phyloP scores from a whole-genome alignment of 1,139 yeast species.

The Geotrichum fermentans region DNA sequence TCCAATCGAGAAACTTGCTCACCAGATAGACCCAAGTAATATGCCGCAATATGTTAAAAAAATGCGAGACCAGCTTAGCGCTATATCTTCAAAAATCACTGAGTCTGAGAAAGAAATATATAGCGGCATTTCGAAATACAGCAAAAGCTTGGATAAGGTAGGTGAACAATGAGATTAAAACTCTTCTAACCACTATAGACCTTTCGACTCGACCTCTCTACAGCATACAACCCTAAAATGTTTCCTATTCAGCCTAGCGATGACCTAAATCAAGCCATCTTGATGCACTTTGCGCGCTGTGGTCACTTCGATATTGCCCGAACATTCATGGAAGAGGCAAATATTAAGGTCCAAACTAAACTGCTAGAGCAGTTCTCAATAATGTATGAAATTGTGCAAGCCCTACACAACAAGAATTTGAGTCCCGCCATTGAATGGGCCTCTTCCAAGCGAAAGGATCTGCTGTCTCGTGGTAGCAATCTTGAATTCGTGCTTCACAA shows the following conservation, averaged over 20 bases:
- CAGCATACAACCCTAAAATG: constrained; percentile 34
- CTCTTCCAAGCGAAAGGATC: constrained; percentile 30
- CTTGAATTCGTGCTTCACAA: constrained; percentile 63
- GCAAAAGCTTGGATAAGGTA: constrained; percentile 36
- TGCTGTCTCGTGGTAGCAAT: constrained; percentile 37
- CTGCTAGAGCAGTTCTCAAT: constrained; percentile 37
- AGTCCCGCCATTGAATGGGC: constrained; percentile 46
- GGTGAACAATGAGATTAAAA: neutral
- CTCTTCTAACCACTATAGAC: constrained; percentile 22
- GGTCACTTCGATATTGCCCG: constrained; percentile 43
- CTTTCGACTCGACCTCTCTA: constrained; percentile 29
- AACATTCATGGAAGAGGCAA: constrained; percentile 36
- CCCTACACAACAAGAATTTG: constrained; percentile 33
- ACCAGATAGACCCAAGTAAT: constrained; percentile 21
- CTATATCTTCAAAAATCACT: constrained; percentile 21
- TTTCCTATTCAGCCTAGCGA: constrained; percentile 26
- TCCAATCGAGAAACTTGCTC: neutral
- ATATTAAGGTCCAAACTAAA: constrained; percentile 32
- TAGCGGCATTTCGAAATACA: constrained; percentile 33
- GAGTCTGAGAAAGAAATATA: constrained; percentile 35
- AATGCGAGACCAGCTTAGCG: constrained; percentile 14
- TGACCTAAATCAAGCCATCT: constrained; percentile 39
- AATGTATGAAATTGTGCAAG: constrained; percentile 38
- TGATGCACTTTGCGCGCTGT: constrained; percentile 43
- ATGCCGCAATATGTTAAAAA: constrained; percentile 10